Evolutionary conservation across 2,329 filamentous ascomycete species (phyloP).

Genomic region (Colletotrichum graminicola): DNA sequence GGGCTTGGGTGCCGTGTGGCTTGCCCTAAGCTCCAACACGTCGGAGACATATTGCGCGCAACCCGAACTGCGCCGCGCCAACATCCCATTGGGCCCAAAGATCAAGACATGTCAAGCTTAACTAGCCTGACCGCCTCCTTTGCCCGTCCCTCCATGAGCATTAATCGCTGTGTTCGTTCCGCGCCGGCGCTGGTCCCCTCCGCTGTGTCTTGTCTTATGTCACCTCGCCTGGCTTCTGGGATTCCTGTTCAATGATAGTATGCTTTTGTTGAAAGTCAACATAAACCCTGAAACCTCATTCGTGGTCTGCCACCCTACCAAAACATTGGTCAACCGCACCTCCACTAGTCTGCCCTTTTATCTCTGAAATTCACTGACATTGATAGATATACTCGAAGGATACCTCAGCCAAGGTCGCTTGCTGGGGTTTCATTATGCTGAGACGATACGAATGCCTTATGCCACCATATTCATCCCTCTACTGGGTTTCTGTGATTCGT

Average conservation of each 20-base stretch:
- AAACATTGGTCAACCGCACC: not conserved
- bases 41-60: slow-evolving; percentile 1
- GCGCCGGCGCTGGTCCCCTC: slow-evolving; percentile 5
- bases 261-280: not conserved
- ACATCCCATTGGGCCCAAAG: slow-evolving; percentile 15
- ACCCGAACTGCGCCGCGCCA: slow-evolving; percentile 23
- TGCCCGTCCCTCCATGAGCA: slow-evolving; percentile 16
- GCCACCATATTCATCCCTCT: not conserved
- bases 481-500: not conserved
- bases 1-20: slow-evolving; percentile 27
- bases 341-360: not conserved
- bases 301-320: not conserved
- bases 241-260: not conserved
- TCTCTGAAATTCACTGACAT: not conserved
- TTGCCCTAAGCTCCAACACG: slow-evolving; percentile 14
- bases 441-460: too few species aligned
- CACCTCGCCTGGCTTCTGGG: not conserved
- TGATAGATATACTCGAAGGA: not conserved
- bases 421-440: not conserved
- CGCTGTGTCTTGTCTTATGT: not conserved
- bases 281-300: not conserved
- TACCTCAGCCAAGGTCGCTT: not conserved
- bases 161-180: slow-evolving; percentile 17
- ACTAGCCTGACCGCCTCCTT: slow-evolving; percentile 8
- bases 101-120: slow-evolving; percentile 8